Evolutionary conservation across 768 basidiomycete genomes (phyloP), one percentile per base, ranked within the genome.

Genomic region (Panellus pusillus): DNA sequence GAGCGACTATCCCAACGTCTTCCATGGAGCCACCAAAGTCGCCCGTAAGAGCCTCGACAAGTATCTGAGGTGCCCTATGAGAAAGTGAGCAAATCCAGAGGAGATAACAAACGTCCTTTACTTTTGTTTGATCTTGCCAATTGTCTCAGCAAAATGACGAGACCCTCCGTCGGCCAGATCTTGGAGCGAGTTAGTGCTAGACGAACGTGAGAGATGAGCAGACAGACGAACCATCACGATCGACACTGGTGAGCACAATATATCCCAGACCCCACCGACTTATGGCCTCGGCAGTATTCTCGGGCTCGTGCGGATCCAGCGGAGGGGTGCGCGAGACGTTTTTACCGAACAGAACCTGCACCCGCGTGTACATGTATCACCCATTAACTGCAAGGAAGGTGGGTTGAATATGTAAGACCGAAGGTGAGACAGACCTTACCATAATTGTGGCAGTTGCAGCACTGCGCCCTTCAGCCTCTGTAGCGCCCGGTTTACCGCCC

Each of bases 261-360:
- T 99, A 99, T 1, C 97, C 97, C 48, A 99, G 72, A 4, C 95
- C 95, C 97, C 97, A 99, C 47, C 96, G 84, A 63, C 89, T 91
- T 58, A 99, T 95, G 37, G 97, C 97, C 73, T 98, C 96, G 0
- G 97, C 96, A 2, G 97, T 98, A 68, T 98, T 83, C 75, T 98
- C 97, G 17, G 97, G 97, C 65, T 99, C 97, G 64, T 97, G 93
- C 0, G 91, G 86, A 66, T 99, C 96, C 36, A 99, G 72, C 7
- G 97, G 95, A 27, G 90, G 86, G 97, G 97, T 0, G 84, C 68
- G 47, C 81, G 78, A 3, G 93, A 93, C 0, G 97, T 99, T 76
- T 97, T 97, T 46, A 99, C 93, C 9, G 95, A 91, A 65, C 97
- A 99, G 67, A 99, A 99, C 50, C 95, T 80, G 71, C 97, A 99